Conservation (phyloP, 257 asterid genomes). For the Nicotiana benthamiana region DNA sequence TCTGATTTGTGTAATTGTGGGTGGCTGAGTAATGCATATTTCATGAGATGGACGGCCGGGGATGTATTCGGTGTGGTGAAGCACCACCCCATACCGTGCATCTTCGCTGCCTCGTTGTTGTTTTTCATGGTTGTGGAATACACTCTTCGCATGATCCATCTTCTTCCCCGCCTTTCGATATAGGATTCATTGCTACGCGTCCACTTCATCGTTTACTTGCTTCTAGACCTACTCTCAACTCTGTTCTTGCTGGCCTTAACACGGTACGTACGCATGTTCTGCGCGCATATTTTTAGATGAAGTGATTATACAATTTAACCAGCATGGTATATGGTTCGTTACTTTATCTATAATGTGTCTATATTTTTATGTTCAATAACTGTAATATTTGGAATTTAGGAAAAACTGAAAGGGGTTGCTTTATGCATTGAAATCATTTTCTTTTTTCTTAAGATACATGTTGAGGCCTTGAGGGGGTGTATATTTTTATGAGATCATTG, state of each 20-base stretch:
- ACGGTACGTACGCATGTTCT: slow-evolving; percentile 43
- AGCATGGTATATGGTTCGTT: no score
- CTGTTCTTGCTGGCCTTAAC: slow-evolving; percentile 59
- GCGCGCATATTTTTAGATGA: background rate
- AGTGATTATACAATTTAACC: background rate
- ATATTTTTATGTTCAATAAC: background rate
- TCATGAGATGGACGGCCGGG: slow-evolving; percentile 25
- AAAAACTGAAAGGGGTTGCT: background rate
- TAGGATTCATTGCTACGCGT: slow-evolving; percentile 53
- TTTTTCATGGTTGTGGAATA: slow-evolving; percentile 66
- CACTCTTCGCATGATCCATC: slow-evolving; percentile 52
- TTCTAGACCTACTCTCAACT: slow-evolving; percentile 48
- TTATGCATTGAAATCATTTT: background rate
- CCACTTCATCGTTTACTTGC: slow-evolving; percentile 45
- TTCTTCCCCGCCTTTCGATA: slow-evolving; percentile 54
- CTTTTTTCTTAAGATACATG: no score
- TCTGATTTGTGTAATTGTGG: background rate
- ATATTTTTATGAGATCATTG: background rate
- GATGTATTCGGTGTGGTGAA: slow-evolving; percentile 29
- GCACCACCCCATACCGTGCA: slow-evolving; percentile 55
- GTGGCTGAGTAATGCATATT: slow-evolving; percentile 17
- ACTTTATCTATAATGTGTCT: background rate
- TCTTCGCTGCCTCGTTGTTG: slow-evolving; percentile 34
- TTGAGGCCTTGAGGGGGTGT: no score
- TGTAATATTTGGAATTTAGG: background rate